A percentile compares a stretch with the other conserved stretches of the same genome.
Evolutionary conservation across 2,329 filamentous ascomycete genomes (phyloP).

Genomic region (Calonectria hongkongensis): DNA sequence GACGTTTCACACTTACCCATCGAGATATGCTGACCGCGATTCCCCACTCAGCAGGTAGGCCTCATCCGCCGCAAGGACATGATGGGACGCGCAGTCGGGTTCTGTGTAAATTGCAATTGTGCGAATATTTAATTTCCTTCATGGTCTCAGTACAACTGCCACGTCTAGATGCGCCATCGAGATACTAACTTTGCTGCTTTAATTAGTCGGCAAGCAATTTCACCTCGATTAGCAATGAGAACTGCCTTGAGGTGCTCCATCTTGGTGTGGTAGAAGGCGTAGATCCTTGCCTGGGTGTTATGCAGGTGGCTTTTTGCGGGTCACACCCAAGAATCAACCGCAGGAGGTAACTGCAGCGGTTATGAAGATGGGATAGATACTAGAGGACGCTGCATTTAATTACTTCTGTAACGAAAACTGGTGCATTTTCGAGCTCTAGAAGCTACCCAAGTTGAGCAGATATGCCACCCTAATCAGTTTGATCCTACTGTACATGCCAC

Average conservation of each 20-base stretch:
- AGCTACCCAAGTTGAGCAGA: slow-evolving; percentile 1
- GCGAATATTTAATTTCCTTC: slow-evolving; percentile 68
- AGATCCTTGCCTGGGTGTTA: slow-evolving; percentile 3
- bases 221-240: slow-evolving; percentile 76
- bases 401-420: neutral
- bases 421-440: neutral
- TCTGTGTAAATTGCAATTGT: slow-evolving; percentile 74
- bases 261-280: neutral
- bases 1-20: slow-evolving; percentile 53
- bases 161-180: slow-evolving; percentile 61
- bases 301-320: slow-evolving; percentile 7
- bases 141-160: slow-evolving; percentile 17
- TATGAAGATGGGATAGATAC: neutral
- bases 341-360: neutral
- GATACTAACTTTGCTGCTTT: slow-evolving; percentile 36
- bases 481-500: neutral
- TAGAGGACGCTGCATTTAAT: slow-evolving; percentile 24
- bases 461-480: slow-evolving; percentile 26
- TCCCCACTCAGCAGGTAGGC: slow-evolving; percentile 69
- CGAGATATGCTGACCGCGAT: slow-evolving; percentile 55
- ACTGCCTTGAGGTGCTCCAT: slow-evolving; percentile 54
- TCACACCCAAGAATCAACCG: neutral
- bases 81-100: slow-evolving; percentile 70
- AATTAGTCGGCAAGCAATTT: slow-evolving; percentile 70
- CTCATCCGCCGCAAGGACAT: slow-evolving; percentile 66